Evolutionary conservation across 2,329 filamentous ascomycete species (phyloP), one percentile per base, ranked within the genome.

Genomic region (Pyrenochaeta sp.): DNA sequence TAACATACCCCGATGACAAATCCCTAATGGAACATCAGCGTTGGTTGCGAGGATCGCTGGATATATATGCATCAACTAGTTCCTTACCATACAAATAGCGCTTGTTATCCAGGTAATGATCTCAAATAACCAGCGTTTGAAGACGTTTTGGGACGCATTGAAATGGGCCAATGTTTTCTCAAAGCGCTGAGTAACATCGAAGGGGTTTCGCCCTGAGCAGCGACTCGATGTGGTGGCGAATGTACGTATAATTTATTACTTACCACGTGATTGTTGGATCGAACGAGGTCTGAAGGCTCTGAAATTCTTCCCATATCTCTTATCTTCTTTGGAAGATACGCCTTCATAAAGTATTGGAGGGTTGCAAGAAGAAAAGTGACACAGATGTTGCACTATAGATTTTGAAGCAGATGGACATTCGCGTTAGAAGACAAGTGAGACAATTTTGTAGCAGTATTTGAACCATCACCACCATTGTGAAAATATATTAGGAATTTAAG

Each of bases 1-100:
- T 63, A 35, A 20, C 78, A 58, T 15, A 76, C 63, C 3, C 54
- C 62, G 21, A 77, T 57, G 10, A 78, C 77, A 6, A 65, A 63
- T 11, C 6, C 41, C 51, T 58, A 21, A n/a, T n/a, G 17, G n/a
- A 39, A 12, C 23, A 14, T 14, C 29, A 9, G 17, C 10, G 12
- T 42, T 31, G 27, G 40, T 42, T 7, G 3, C n/a, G 10, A n/a
- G 2, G 14, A 27, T 18, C 7, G 2, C 23, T 7, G 21, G 15
- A 30, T n/a, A 7, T 10, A 30, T 9, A 7, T 10, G 27, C 9
- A 11, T 10, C 12, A 27, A 17, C 3, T 42, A n/a, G n/a, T 17
- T 11, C 12, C 36, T 42, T 23, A 42, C 63, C 45, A 79, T 69
- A 44, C 74, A 72, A 0, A 64, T n/a, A 2, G 76, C 65, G 17